Evolutionary conservation across 495 filamentous ascomycete species (phyloP).

Genomic region (Sporormia fimetaria): DNA sequence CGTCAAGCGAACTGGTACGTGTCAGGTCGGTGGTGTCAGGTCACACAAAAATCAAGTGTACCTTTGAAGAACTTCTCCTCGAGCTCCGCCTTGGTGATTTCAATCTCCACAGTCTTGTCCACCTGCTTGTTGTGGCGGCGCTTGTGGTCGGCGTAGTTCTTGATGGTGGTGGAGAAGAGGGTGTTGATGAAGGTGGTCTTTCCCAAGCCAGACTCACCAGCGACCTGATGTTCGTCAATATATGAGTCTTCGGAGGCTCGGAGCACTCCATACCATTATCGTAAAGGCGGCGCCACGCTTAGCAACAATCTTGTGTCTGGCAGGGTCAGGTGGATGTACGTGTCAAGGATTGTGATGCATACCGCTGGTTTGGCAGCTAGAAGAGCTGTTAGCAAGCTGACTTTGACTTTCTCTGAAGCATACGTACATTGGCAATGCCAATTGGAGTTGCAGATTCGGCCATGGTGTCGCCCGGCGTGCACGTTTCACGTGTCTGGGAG

Average conservation of each 20-base stretch:
- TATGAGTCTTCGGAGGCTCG: neutral
- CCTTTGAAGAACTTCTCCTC: conserved; percentile 99
- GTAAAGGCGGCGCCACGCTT: conserved; percentile 98
- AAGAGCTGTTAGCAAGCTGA: conserved; percentile 19
- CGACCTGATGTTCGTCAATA: conserved; percentile 50
- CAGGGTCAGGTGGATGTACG: conserved; percentile 16
- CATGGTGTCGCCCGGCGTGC: conserved; percentile 37
- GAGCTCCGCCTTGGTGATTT: conserved; percentile 98
- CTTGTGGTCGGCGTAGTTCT: conserved; percentile 99
- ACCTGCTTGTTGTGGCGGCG: conserved; percentile 96
- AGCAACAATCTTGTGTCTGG: conserved; percentile 96
- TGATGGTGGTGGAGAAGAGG: conserved; percentile 98
- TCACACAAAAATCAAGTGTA: conserved; percentile 32
- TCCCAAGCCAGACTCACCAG: conserved; percentile 95
- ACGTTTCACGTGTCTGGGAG: conserved; percentile 3
- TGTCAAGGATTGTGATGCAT: conserved; percentile 24
- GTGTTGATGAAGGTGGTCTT: conserved; percentile 99
- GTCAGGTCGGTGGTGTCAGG: conserved; percentile 22
- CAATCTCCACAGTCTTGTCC: conserved; percentile 98
- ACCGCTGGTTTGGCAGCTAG: conserved; percentile 82
- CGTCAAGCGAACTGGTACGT: conserved; percentile 71
- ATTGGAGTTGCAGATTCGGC: conserved; percentile 84
- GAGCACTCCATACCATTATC: conserved; percentile 66
- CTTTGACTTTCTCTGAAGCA: neutral
- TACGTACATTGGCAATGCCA: conserved; percentile 93